Evolutionary conservation across 352 stramenopile genomes (phyloP).

Genomic region (Phytophthora melonis): DNA sequence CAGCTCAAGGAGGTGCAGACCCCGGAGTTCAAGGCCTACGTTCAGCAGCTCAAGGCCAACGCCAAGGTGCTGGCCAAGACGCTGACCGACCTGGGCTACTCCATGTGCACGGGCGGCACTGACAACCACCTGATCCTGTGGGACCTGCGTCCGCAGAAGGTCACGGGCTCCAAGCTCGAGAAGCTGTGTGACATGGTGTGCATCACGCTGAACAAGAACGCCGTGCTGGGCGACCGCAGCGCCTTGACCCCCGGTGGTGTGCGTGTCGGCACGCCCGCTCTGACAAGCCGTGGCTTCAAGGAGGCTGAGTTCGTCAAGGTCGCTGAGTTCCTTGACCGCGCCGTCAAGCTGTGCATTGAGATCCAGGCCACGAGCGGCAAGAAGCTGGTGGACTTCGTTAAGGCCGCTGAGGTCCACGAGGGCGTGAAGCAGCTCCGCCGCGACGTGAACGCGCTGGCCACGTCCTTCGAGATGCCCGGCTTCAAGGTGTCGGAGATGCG

Average conservation of each 20-base stretch:
- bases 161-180: conserved; percentile 99
- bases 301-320: conserved; percentile 97
- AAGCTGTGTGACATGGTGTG: conserved; percentile 97
- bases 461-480: conserved; percentile 96
- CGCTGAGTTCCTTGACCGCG: conserved; percentile 95
- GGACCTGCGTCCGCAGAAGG: conserved; percentile 95
- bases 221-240: conserved; percentile 96
- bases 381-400: conserved; percentile 94
- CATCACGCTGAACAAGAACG: conserved; percentile 99
- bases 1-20: conserved; percentile 98
- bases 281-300: conserved; percentile 98
- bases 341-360: conserved; percentile 94
- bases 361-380: conserved; percentile 93
- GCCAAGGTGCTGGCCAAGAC: conserved; percentile 93
- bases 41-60: conserved; percentile 95
- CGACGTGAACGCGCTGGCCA: conserved; percentile 95
- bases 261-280: conserved; percentile 95
- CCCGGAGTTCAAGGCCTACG: conserved; percentile 98
- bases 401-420: conserved; percentile 83
- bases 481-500: conserved; percentile 93
- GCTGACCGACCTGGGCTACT: conserved; percentile 95
- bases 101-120: conserved; percentile 97
- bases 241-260: conserved; percentile 96
- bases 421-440: conserved; percentile 91
- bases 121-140: conserved; percentile 99